Evolutionary conservation across 83 land plant species (phyloP), one percentile per base, ranked within the genome.

Genomic region (Diphasiastrum complanatum): DNA sequence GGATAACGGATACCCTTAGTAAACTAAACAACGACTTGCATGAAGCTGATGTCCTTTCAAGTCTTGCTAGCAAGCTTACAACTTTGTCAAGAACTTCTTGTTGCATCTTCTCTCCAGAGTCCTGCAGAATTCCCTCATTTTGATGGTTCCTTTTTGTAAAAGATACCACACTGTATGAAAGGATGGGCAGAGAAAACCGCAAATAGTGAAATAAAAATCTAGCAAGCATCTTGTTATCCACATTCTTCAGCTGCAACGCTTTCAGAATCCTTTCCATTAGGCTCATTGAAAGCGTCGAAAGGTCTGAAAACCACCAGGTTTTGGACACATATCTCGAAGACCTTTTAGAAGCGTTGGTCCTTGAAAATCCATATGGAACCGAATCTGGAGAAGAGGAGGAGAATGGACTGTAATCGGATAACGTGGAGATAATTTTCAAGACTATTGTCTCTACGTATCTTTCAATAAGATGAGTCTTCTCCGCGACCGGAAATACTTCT

Each of bases 251-350:
- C 19, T 80, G 38, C 87, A 86, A 71, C 11, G 38, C 14, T 45
- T 65, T 70, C 31, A 78, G 69, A 29, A 78, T 2, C 68, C 67
- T 67, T 35, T 80, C 78, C 40, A 83, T 52, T 26, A 68, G 43
- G 22, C 46, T 36, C 24, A 55, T 30, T n/a, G 65, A 70, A 27
- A 86, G 55, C 18, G 65, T 20, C 19, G 61, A 18, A 1, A 86
- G 59, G 47, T 83, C 91, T 40, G 79, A 80, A 52, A 75, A 83
- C 91, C 87, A 83, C 87, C 87, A 86, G 32, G 66, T 53, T 18
- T 37, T 30, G 33, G 24, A 25, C 55, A 38, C 58, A 33, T 27
- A 58, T 60, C 74, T 79, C 3, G 68, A 40, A 45, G 64, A 63
- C 54, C 77, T 77, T 2, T 65, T 63, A 66, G 87, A 80, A 50